Base-by-base conservation (phyloP, 805 yeast species). In the Blastobotrys terrestris region DNA sequence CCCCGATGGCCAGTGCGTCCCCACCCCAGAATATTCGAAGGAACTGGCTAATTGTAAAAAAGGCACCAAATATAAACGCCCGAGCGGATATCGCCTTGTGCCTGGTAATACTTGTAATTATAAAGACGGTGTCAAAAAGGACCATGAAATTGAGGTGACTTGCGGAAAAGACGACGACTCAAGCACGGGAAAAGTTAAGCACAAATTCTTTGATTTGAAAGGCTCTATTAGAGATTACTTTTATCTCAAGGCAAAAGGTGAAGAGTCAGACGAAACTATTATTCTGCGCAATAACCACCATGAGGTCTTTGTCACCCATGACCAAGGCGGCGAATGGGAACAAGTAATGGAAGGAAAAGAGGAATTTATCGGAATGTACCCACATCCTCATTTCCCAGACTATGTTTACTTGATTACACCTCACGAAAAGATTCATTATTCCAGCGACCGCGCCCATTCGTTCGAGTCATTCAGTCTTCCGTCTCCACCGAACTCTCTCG, bases 361-460 rank as follows among this genome's bases (percentile, higher is more conserved):
- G 15, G 72, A 72, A 14, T 72, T 85, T 48, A 55, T 75, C 3
- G 79, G 77, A n/a, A 73, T 85, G n/a, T 71, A 72, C 42, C 78
- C 80, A 44, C 90, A 94, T 56, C 80, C 80, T 5, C 77, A 76
- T 55, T 73, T 74, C 57, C 76, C 80, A 2, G 81, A 86, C 54
- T 76, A 77, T 41, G 78, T 83, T 35, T 73, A 80, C 58, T 69
- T 83, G 49, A 55, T 83, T 45, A 80, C 89, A 0, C 66, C 72
- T 1, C 60, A 70, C 5, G 74, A 77, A 7, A 69, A 68, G 31
- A 69, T 91, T 14, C 84, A 77, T 60, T 64, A 74, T 19, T 84
- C 97, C 1, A 61, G 65, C 2, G 85, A 91, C 66, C 81, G 95
- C 21, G 97, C 87, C 14, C 69, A 71, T 53, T 66, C 75, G 1